Evolutionary conservation across 1,284 basidiomycete species (phyloP).

Genomic region (Gomphus sp.): DNA sequence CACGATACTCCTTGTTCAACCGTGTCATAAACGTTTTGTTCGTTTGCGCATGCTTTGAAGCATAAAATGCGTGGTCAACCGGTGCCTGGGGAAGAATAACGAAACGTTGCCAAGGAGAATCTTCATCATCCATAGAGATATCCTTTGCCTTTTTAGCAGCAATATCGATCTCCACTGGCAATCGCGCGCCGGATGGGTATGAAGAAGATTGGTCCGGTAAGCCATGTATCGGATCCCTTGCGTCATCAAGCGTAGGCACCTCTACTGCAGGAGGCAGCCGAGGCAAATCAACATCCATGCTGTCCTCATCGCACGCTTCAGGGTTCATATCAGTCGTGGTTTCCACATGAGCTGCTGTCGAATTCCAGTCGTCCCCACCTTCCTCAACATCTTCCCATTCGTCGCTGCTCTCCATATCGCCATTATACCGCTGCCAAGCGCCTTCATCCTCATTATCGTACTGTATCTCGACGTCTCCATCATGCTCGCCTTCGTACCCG

Average conservation of each 20-base stretch:
- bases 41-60: slow-evolving; percentile 49
- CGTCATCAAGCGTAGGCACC: background rate
- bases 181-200: background rate
- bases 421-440: slow-evolving; percentile 12
- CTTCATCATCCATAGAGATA: slow-evolving; percentile 12
- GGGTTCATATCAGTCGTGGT: slow-evolving; percentile 26
- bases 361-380: slow-evolving; percentile 36
- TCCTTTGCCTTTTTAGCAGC: slow-evolving; percentile 1
- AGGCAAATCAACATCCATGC: slow-evolving; percentile 16
- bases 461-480: slow-evolving; percentile 22
- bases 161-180: slow-evolving; percentile 7
- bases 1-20: slow-evolving; percentile 76
- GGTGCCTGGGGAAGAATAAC: slow-evolving; percentile 69
- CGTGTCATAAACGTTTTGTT: slow-evolving; percentile 68
- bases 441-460: slow-evolving; percentile 10
- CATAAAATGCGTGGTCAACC: slow-evolving; percentile 70
- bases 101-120: slow-evolving; percentile 62
- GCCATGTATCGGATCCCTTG: background rate
- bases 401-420: slow-evolving; percentile 5
- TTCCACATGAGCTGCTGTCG: background rate
- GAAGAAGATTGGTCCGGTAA: background rate
- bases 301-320: slow-evolving; percentile 17
- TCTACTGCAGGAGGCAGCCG: background rate
- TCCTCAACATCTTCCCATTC: slow-evolving; percentile 18
- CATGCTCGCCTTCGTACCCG: slow-evolving; percentile 19